A percentile compares a stretch with the other conserved stretches of the same genome.
Conservation (phyloP, 2,329 filamentous ascomycete genomes). For the Ophiognomonia clavigignenti-juglandacearum region DNA sequence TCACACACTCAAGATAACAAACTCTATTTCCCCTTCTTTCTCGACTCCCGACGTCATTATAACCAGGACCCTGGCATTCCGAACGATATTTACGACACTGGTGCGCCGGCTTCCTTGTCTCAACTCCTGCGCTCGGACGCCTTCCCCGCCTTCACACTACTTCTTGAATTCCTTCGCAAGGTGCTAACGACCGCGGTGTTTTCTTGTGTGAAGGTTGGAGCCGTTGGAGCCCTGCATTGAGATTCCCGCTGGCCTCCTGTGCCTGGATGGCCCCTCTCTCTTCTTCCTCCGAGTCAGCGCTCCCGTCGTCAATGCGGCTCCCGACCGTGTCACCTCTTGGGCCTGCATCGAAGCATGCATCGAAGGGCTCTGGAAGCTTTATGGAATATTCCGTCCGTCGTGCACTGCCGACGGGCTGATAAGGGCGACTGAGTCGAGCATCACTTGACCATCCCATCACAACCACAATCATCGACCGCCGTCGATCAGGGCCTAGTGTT, state of each 20-base stretch:
- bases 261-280: no score
- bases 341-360: conserved; percentile 11
- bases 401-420: background rate
- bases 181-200: background rate
- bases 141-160: conserved; percentile 1
- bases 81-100: conserved; percentile 3
- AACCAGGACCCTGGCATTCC: background rate
- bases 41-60: conserved; percentile 6
- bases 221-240: background rate
- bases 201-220: background rate
- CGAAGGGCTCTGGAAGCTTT: conserved; percentile 1
- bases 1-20: conserved; percentile 9
- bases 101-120: conserved; percentile 9
- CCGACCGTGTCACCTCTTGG: conserved; percentile 3
- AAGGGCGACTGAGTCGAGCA: background rate
- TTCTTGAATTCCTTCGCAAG: no score
- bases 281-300: conserved; percentile 10
- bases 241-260: background rate
- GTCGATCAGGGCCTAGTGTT: background rate
- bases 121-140: background rate
- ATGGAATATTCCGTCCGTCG: conserved; percentile 6
- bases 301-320: background rate
- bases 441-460: no score
- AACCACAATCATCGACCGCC: no score
- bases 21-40: conserved; percentile 7